A percentile compares a stretch with the other conserved stretches of the same genome.
Evolutionary conservation across 2,329 filamentous ascomycete species (phyloP).

Genomic region (Rachicladosporium sp.): DNA sequence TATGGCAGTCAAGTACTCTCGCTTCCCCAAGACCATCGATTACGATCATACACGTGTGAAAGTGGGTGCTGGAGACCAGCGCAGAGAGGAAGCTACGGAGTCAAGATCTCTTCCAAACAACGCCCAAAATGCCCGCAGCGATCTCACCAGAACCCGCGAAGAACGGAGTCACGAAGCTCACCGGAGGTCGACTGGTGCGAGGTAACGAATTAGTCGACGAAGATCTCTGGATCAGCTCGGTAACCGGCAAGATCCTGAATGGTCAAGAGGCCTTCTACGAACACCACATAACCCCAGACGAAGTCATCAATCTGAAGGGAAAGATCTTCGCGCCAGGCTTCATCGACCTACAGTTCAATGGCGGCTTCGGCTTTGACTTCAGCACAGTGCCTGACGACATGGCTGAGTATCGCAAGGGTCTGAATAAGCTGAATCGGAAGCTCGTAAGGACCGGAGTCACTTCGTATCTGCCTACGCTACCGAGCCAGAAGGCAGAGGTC

Average conservation of each 20-base stretch:
- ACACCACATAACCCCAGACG: conserved; percentile 55
- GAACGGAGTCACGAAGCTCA: conserved; percentile 45
- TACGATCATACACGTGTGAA: too few species aligned
- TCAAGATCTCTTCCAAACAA: too few species aligned
- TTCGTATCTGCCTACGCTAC: conserved; percentile 74
- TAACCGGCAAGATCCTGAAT: conserved; percentile 68
- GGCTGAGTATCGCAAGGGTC: conserved; percentile 57
- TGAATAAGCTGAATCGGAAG: conserved; percentile 57
- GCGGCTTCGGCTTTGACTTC: conserved; percentile 87
- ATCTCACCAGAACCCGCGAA: conserved; percentile 26
- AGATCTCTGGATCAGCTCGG: conserved; percentile 80
- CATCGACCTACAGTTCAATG: conserved; percentile 87
- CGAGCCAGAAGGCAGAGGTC: conserved; percentile 66
- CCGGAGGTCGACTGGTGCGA: conserved; percentile 66
- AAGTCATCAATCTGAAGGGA: conserved; percentile 65
- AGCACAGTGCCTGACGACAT: conserved; percentile 53
- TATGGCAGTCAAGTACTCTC: too few species aligned
- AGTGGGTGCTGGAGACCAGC: too few species aligned
- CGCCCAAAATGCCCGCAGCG: conserved; percentile 27
- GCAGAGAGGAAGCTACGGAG: too few species aligned
- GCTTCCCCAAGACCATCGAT: too few species aligned
- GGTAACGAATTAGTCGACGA: conserved; percentile 55
- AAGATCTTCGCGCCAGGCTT: conserved; percentile 76
- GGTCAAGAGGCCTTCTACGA: conserved; percentile 56
- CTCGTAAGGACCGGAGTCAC: conserved; percentile 74